phyloP scores from a whole-genome alignment of 2,329 filamentous ascomycete genomes.

The Aureobasidium sp. region DNA sequence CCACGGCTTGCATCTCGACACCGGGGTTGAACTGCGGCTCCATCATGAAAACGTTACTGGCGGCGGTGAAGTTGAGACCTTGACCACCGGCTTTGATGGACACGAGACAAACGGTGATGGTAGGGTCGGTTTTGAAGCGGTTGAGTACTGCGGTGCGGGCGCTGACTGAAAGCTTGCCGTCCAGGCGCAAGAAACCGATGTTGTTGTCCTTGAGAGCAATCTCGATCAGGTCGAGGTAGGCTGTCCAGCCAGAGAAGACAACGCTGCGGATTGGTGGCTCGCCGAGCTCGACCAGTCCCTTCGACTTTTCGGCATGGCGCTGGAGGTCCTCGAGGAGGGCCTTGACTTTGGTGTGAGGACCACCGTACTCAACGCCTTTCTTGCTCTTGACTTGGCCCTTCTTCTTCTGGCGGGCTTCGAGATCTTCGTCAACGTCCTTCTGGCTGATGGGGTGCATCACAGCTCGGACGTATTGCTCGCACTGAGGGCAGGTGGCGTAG shows the following conservation, averaged over 20 bases:
- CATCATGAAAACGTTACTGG: slow-evolving; percentile 89
- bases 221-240: slow-evolving; percentile 86
- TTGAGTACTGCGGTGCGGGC: slow-evolving; percentile 71
- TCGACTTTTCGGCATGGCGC: slow-evolving; percentile 56
- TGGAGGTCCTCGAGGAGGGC: slow-evolving; percentile 72
- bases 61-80: slow-evolving; percentile 82
- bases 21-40: slow-evolving; percentile 97
- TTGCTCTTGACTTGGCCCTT: slow-evolving; percentile 41
- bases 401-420: slow-evolving; percentile 46
- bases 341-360: slow-evolving; percentile 86
- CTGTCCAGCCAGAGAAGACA: slow-evolving; percentile 94
- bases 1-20: slow-evolving; percentile 87
- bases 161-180: slow-evolving; percentile 76
- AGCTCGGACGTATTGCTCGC: slow-evolving; percentile 56
- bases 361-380: slow-evolving; percentile 61
- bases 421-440: slow-evolving; percentile 41
- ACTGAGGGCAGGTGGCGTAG: slow-evolving; percentile 59
- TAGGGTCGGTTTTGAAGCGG: slow-evolving; percentile 64
- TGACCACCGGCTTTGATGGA: slow-evolving; percentile 89
- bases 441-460: slow-evolving; percentile 63
- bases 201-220: slow-evolving; percentile 62
- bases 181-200: slow-evolving; percentile 72
- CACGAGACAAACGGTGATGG: slow-evolving; percentile 74
- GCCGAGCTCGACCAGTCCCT: slow-evolving; percentile 44
- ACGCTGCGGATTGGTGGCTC: slow-evolving; percentile 74